Evolutionary conservation across 306 rosid genomes (phyloP), one percentile per base, ranked within the genome.

Genomic region (Castanea mollissima): DNA sequence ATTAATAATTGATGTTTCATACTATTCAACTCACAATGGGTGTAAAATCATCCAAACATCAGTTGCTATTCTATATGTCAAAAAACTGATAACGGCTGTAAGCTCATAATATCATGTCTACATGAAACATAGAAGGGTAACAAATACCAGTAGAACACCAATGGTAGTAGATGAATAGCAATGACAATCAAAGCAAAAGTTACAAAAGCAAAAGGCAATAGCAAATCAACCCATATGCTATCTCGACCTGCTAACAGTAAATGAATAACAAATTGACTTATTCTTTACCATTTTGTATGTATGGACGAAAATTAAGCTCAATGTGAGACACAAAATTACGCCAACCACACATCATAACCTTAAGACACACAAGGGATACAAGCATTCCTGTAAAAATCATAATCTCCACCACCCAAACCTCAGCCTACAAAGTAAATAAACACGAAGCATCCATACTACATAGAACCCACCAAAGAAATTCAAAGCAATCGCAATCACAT

Each of bases 361-460:
- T 12, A 55, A 4, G 62, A 59, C 78, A 78, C 19, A 69, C 8
- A 63, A 52, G 58, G 56, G 5, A 77, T 29, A 63, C 4, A n/a
- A 9, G 23, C 85, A 71, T 79, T 86, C 54, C 64, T 55, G 71
- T 41, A 41, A 76, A 83, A 78, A 79, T 65, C 70, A 74, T 69
- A 67, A 76, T 25, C 76, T 44, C 56, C 62, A 23, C 29, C 74
- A 38, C 29, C 38, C 63, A 73, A 78, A 59, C 55, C 44, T 77
- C 78, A 49, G 29, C 38, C 77, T 58, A 41, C 21, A 20, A 69
- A 67, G 65, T 55, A 38, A 52, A 56, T 7, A 82, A 80, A 70
- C 72, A 74, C 23, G 51, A 58, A 57, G 64, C 55, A 71, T 35
- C 3, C 63, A 55, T 31, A 19, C 25, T 60, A 54, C 35, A 44